phyloP scores from a whole-genome alignment of 441 rosid genomes.

The Syzygium syzygioides region DNA sequence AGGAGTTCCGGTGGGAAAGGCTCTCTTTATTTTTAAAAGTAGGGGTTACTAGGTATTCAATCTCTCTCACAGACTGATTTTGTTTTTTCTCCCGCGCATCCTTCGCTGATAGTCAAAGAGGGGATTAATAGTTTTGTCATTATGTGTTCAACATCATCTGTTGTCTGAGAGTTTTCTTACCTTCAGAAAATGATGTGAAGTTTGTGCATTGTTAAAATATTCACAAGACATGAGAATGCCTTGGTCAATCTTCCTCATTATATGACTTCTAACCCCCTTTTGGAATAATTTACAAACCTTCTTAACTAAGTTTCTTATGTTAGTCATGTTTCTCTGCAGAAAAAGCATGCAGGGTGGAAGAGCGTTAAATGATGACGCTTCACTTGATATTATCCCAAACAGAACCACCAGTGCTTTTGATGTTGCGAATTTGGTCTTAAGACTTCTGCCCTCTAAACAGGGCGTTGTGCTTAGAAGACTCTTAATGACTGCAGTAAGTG shows the following conservation, averaged over 20 bases:
- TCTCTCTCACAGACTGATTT: neutral
- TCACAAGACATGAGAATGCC: neutral
- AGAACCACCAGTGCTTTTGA: slow-evolving; percentile 34
- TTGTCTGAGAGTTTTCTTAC: neutral
- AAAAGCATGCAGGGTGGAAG: slow-evolving; percentile 29
- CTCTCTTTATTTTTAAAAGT: slow-evolving; percentile 68
- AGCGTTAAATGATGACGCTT: slow-evolving; percentile 32
- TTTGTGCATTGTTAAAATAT: neutral
- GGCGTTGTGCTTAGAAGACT: slow-evolving; percentile 84
- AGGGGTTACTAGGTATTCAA: slow-evolving; percentile 51
- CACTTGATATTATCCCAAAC: slow-evolving; percentile 26
- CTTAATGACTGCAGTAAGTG: slow-evolving; percentile 86
- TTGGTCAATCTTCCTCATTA: neutral
- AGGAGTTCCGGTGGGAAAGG: slow-evolving; percentile 88
- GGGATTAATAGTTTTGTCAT: neutral
- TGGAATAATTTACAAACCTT: neutral
- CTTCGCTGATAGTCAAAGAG: neutral
- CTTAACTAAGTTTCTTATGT: neutral
- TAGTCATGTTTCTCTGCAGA: slow-evolving; percentile 29
- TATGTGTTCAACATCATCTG: neutral
- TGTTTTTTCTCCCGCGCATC: neutral
- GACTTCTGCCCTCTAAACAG: slow-evolving; percentile 68
- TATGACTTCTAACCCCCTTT: neutral
- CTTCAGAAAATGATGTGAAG: neutral
- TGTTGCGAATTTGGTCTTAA: slow-evolving; percentile 43